Evolutionary conservation across 2,329 filamentous ascomycete genomes (phyloP), one percentile per base, ranked within the genome.

Genomic region (Simplicillium sp.): DNA sequence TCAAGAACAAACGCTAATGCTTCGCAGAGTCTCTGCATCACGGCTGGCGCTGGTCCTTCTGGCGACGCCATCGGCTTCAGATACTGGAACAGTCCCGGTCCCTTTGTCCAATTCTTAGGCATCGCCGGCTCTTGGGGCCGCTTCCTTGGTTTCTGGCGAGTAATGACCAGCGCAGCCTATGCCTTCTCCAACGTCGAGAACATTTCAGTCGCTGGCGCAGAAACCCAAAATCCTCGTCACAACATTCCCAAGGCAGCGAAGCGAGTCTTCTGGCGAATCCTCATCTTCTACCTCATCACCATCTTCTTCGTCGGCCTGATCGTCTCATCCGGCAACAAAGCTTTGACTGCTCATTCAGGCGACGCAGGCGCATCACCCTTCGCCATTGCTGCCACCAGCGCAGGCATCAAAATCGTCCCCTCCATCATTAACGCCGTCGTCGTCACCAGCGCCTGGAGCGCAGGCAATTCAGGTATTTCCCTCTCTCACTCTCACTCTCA

Each of bases 1-100:
- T 36, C 9, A 7, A 18, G 7, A 18, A 17, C 34, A 36, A 11
- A 15, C 34, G 11, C 20, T 34, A 31, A 17, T 16, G 8, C 6
- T 17, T 34, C 20, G 12, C 34, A 41, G 39, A 41, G 39, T 35
- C 77, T 81, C 40, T 58, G 80, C 42, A 69, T 80, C 51, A 68
- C 77, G 54, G 66, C 62, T 40, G 77, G 76, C 34, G 77, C 73
- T 39, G 73, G 73, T 17, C 73, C 73, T 43, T 54, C 68, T 46
- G 59, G 68, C 49, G 71, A 74, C 31, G 78, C 81, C 53, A 71
- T 81, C 35, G 78, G 80, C 13, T 75, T 70, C 15, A 66, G 67
- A 34, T 80, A 75, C 61, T 82, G 77, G 77, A 61, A 70, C 46
- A 60, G 75, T 29, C 73, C 73, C 0, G 73, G 73, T 5, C 73